These are phyloP conservation scores for Argentina anserina DNA, from an alignment of 306 rosid genomes.

Conservation along the genomic window DNA sequence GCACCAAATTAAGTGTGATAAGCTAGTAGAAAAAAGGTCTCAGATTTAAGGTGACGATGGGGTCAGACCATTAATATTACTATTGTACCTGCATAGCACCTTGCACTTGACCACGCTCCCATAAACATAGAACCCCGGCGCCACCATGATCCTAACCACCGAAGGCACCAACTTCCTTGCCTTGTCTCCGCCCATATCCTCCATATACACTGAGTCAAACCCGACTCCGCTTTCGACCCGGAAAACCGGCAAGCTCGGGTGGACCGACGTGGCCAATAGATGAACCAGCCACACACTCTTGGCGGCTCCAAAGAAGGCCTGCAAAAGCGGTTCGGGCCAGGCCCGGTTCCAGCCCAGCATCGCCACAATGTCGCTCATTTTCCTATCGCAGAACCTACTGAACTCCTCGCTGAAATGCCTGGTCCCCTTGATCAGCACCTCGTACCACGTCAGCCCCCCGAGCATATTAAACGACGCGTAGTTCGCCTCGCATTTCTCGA, in stretches of 20 bases:
- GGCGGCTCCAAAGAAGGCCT: slow-evolving; percentile 83
- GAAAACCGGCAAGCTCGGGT: slow-evolving; percentile 63
- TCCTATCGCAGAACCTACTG: slow-evolving; percentile 84
- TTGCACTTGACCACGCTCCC: slow-evolving; percentile 83
- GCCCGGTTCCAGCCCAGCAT: slow-evolving; percentile 95
- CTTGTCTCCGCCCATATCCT: slow-evolving; percentile 74
- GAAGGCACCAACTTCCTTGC: slow-evolving; percentile 49
- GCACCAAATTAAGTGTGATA: background rate
- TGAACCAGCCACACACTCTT: slow-evolving; percentile 89
- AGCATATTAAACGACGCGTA: slow-evolving; percentile 47
- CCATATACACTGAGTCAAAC: slow-evolving; percentile 84
- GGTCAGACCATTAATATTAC: slow-evolving; percentile 19
- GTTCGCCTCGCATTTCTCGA: slow-evolving; percentile 54
- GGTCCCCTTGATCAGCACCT: slow-evolving; percentile 80
- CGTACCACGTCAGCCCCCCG: slow-evolving; percentile 77
- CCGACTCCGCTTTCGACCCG: slow-evolving; percentile 58
- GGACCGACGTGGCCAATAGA: slow-evolving; percentile 72
- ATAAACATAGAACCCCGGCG: slow-evolving; percentile 87
- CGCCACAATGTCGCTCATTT: slow-evolving; percentile 90
- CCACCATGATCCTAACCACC: slow-evolving; percentile 70
- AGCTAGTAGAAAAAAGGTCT: background rate
- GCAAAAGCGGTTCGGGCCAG: slow-evolving; percentile 88
- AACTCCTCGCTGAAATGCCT: slow-evolving; percentile 91
- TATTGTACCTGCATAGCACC: slow-evolving; percentile 70
- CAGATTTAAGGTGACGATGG: slow-evolving; percentile 28